phyloP scores from a whole-genome alignment of 352 stramenopile genomes.

The Phytophthora tubulina region DNA sequence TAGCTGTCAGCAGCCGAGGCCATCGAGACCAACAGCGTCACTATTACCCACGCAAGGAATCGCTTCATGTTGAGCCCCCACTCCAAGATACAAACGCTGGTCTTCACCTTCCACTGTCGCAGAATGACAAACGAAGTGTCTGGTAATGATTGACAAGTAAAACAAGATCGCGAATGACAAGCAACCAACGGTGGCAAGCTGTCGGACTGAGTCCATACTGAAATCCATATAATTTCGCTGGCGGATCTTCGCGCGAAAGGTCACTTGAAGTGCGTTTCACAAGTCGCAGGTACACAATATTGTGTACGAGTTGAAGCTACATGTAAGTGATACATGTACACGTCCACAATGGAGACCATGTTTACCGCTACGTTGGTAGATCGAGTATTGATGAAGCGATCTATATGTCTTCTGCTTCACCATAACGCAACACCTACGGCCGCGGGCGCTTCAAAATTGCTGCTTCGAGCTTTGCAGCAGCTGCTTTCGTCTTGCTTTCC shows the following conservation, averaged over 20 bases:
- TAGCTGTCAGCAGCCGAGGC: slow-evolving; percentile 10
- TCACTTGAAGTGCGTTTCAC: slow-evolving; percentile 1
- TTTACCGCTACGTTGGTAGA: not conserved
- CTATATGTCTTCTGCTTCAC: not conserved
- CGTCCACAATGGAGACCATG: too few species aligned
- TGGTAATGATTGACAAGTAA: slow-evolving; percentile 19
- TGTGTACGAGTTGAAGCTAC: slow-evolving; percentile 7
- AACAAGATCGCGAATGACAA: slow-evolving; percentile 18
- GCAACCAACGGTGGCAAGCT: slow-evolving; percentile 1
- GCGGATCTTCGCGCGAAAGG: slow-evolving; percentile 11
- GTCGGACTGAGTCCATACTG: too few species aligned
- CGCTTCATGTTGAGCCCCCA: slow-evolving; percentile 20
- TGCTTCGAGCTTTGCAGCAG: slow-evolving; percentile 38
- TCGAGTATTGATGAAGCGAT: slow-evolving; percentile 5
- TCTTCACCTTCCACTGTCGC: not conserved
- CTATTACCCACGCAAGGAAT: slow-evolving; percentile 13
- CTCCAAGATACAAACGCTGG: not conserved
- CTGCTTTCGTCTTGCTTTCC: slow-evolving; percentile 36
- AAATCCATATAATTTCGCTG: too few species aligned
- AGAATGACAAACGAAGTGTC: slow-evolving; percentile 21
- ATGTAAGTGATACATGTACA: not conserved
- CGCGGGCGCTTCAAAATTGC: slow-evolving; percentile 27
- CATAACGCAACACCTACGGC: not conserved
- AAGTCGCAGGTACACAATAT: slow-evolving; percentile 29
- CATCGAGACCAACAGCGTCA: slow-evolving; percentile 10